Percentiles rank a stretch among this genome's conserved stretches.
These are phyloP conservation scores for Cudoniella acicularis DNA, from an alignment of 495 filamentous ascomycete genomes.

Conservation along the genomic window DNA sequence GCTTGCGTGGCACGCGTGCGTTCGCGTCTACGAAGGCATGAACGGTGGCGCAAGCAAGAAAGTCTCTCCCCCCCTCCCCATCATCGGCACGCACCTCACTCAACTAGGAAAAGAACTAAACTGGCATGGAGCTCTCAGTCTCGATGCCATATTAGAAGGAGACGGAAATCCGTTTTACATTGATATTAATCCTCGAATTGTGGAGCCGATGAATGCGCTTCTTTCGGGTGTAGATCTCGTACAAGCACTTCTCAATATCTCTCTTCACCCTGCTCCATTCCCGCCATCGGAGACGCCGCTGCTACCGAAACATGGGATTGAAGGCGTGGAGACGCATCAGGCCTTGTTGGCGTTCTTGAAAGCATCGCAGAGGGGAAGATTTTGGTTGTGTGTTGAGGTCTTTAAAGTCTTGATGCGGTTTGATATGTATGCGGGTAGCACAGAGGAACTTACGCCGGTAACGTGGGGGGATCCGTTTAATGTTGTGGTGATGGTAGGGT, in stretches of 20 bases:
- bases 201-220: slow-evolving; percentile 8
- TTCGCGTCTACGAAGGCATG: slow-evolving; percentile 1
- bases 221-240: slow-evolving; percentile 10
- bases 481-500: neutral
- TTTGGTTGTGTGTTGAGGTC: neutral
- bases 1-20: slow-evolving; percentile 8
- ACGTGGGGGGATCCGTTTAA: neutral
- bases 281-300: neutral
- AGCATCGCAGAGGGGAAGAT: neutral
- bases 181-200: slow-evolving; percentile 13
- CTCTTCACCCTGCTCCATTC: neutral
- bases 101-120: neutral
- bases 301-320: neutral
- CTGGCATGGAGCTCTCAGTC: slow-evolving; percentile 13
- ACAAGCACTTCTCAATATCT: neutral
- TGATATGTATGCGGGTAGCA: slow-evolving; percentile 3
- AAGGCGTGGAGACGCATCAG: slow-evolving; percentile 8
- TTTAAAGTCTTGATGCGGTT: slow-evolving; percentile 4
- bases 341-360: neutral
- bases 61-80: neutral
- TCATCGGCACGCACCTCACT: neutral
- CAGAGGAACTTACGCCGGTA: slow-evolving; percentile 6
- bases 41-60: slow-evolving; percentile 6
- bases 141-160: slow-evolving; percentile 3
- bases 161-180: slow-evolving; percentile 1